A percentile compares a stretch with the other conserved stretches of the same genome.
Evolutionary conservation across 257 asterid species (phyloP).

Genomic region (Solanum appendiculatum): DNA sequence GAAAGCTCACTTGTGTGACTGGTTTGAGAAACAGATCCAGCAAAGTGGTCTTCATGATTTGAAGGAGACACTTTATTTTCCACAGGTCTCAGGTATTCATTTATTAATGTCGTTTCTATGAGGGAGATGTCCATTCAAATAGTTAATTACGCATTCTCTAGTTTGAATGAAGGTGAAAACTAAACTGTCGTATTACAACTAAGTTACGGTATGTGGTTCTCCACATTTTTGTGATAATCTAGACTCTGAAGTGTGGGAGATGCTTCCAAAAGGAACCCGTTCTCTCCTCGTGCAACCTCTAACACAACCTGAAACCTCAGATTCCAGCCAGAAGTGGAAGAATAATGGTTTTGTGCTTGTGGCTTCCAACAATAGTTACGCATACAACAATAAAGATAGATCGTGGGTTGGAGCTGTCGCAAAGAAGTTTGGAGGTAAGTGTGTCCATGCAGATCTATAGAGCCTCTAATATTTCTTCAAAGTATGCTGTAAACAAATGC

Average conservation of each 20-base stretch:
- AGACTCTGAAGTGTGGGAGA: conserved; percentile 50
- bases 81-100: conserved; percentile 44
- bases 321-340: conserved; percentile 18
- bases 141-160: neutral
- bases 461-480: neutral
- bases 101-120: neutral
- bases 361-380: conserved; percentile 65
- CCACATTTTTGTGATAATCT: neutral
- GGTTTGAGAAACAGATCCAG: conserved; percentile 54
- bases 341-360: conserved; percentile 53
- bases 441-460: neutral
- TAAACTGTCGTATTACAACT: neutral
- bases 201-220: neutral
- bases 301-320: conserved; percentile 8
- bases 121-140: neutral
- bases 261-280: conserved; percentile 65
- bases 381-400: conserved; percentile 54
- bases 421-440: conserved; percentile 51
- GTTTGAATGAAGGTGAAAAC: neutral
- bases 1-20: conserved; percentile 33
- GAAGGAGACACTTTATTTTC: conserved; percentile 59
- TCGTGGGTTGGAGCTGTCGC: conserved; percentile 76
- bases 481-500: conserved; percentile 1
- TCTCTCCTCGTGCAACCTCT: conserved; percentile 75
- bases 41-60: conserved; percentile 38